Evolutionary conservation across 225 moss, liverwort and hornwort genomes (phyloP).

Genomic region (Bryum argenteum): DNA sequence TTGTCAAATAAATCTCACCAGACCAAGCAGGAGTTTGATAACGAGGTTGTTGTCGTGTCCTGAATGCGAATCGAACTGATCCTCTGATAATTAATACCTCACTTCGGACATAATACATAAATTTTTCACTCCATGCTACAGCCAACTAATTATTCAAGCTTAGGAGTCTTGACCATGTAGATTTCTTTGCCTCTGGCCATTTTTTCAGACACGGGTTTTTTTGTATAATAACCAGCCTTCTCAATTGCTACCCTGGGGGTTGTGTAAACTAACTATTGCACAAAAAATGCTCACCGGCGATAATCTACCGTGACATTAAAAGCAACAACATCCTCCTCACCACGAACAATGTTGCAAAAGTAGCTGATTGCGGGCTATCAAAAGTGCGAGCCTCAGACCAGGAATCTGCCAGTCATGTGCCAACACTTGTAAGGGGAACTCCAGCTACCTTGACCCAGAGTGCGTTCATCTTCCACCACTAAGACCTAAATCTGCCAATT

Average conservation of each 20-base stretch:
- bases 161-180: neutral
- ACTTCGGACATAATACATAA: neutral
- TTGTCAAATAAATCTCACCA: slow-evolving; percentile 48
- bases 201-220: neutral
- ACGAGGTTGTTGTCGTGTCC: slow-evolving; percentile 34
- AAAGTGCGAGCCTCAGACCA: slow-evolving; percentile 36
- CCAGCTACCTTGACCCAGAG: slow-evolving; percentile 66
- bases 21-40: slow-evolving; percentile 40
- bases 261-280: slow-evolving; percentile 39
- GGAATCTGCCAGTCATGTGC: slow-evolving; percentile 32
- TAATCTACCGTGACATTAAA: slow-evolving; percentile 65
- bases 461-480: slow-evolving; percentile 19
- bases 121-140: slow-evolving; percentile 12
- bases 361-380: slow-evolving; percentile 70
- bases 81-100: slow-evolving; percentile 7
- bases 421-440: slow-evolving; percentile 54
- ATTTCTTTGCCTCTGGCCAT: neutral
- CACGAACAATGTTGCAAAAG: slow-evolving; percentile 47
- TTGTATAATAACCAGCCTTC: neutral
- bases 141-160: neutral
- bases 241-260: slow-evolving; percentile 2
- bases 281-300: slow-evolving; percentile 47
- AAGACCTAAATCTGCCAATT: neutral
- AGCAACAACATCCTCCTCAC: slow-evolving; percentile 59
- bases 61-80: neutral